Conservation (phyloP, 2,329 filamentous ascomycete species). For the Oidium heveae region DNA sequence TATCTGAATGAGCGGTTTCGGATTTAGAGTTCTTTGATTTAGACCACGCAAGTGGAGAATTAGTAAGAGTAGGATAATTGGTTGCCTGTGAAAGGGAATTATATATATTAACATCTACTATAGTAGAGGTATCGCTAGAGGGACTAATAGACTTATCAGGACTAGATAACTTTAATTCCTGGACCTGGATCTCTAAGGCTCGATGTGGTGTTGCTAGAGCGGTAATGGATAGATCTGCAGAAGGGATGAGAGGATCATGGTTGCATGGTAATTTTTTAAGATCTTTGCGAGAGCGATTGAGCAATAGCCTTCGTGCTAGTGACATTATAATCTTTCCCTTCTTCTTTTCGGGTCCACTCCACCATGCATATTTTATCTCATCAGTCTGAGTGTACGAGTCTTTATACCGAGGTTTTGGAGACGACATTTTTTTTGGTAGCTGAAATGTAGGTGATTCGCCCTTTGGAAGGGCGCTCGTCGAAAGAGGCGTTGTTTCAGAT, state of each 20-base stretch:
- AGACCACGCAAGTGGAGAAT: no score
- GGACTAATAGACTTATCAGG: no score
- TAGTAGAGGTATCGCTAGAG: no score
- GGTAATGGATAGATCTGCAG: not conserved
- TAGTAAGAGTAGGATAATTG: no score
- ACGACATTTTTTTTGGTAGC: no score
- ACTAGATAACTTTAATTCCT: no score
- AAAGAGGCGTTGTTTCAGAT: conserved; percentile 6
- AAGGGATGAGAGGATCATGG: not conserved
- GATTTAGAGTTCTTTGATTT: no score
- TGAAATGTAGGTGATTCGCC: no score
- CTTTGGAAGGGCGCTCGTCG: conserved; percentile 2
- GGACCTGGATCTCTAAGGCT: not conserved
- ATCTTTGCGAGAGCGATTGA: conserved; percentile 6
- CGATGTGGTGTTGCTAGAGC: not conserved
- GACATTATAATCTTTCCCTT: conserved; percentile 10
- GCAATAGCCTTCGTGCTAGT: conserved; percentile 11
- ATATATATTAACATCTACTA: no score
- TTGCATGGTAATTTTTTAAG: not conserved
- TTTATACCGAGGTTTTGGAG: conserved; percentile 9
- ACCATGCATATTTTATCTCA: conserved; percentile 13
- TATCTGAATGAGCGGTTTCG: no score
- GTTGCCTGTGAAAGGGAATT: no score
- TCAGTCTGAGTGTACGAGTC: conserved; percentile 13
- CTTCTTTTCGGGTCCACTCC: conserved; percentile 6